These are phyloP conservation scores for Suhomyces canberraensis DNA, from an alignment of 805 yeast genomes.

Conservation along the genomic window DNA sequence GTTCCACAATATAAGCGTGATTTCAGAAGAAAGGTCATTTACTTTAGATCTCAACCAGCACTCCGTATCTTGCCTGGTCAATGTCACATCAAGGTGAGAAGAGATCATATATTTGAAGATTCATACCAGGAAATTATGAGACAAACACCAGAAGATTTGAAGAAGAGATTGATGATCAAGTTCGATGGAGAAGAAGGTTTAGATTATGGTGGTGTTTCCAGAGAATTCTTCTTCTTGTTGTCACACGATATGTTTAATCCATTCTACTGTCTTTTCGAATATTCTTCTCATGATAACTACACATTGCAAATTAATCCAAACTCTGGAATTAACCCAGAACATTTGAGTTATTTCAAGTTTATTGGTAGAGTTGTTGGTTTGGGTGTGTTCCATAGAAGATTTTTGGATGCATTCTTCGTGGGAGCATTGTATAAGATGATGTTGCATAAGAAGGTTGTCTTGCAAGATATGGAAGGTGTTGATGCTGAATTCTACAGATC, in stretches of 20 bases:
- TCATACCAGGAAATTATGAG: constrained; percentile 98
- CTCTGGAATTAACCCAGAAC: constrained; percentile 96
- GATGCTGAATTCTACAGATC: constrained; percentile 96
- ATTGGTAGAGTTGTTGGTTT: constrained; percentile 98
- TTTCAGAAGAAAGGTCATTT: constrained; percentile 94
- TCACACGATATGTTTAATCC: constrained; percentile 99
- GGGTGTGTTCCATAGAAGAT: constrained; percentile 97
- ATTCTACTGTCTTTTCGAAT: constrained; percentile 93
- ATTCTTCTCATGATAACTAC: constrained; percentile 96
- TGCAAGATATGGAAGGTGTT: constrained; percentile 98
- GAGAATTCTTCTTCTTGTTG: constrained; percentile 94
- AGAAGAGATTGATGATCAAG: constrained; percentile 95
- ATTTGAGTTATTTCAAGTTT: constrained; percentile 94
- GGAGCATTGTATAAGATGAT: constrained; percentile 98
- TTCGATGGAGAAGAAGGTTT: constrained; percentile 99
- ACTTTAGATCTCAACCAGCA: constrained; percentile 98
- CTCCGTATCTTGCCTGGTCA: constrained; percentile 96
- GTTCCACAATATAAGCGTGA: constrained; percentile 99
- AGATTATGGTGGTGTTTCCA: constrained; percentile 98
- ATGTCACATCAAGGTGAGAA: constrained; percentile 95
- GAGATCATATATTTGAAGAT: constrained; percentile 95
- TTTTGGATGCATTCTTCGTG: constrained; percentile 96
- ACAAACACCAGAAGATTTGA: constrained; percentile 96
- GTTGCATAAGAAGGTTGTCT: constrained; percentile 87
- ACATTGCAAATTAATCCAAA: constrained; percentile 97